phyloP scores from a whole-genome alignment of 2,329 filamentous ascomycete genomes.

The Botrytis cinerea region DNA sequence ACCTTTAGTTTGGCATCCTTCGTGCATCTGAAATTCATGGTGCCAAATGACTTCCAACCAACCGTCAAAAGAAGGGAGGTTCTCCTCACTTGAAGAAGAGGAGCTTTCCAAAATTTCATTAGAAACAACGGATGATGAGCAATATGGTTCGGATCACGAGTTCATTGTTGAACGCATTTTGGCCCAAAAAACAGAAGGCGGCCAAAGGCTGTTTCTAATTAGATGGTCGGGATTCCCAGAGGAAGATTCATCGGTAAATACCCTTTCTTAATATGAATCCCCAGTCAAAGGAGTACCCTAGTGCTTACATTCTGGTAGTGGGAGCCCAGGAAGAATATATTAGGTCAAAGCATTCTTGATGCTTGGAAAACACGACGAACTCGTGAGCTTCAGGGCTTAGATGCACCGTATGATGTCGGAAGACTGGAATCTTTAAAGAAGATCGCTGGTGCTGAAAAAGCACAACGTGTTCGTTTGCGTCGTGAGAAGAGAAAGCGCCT shows the following conservation, averaged over 20 bases:
- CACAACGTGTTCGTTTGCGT: slow-evolving; percentile 29
- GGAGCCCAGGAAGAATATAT: slow-evolving; percentile 51
- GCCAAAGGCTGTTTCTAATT: slow-evolving; percentile 56
- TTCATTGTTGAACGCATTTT: slow-evolving; percentile 51
- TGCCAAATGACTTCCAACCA: slow-evolving; percentile 8
- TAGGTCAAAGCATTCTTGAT: slow-evolving; percentile 43
- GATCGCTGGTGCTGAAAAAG: slow-evolving; percentile 28
- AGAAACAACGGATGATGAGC: slow-evolving; percentile 49
- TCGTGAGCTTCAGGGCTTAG: slow-evolving; percentile 28
- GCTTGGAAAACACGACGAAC: slow-evolving; percentile 38
- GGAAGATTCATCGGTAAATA: slow-evolving; percentile 50
- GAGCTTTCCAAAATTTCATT: slow-evolving; percentile 59
- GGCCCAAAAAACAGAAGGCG: slow-evolving; percentile 46
- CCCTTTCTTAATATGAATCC: background rate
- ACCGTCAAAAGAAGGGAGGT: background rate
- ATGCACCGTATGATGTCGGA: slow-evolving; percentile 33
- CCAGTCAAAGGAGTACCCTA: background rate
- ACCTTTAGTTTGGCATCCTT: background rate
- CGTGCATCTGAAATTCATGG: background rate
- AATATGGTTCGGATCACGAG: slow-evolving; percentile 37
- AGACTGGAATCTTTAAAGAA: slow-evolving; percentile 27
- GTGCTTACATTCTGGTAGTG: slow-evolving; percentile 39
- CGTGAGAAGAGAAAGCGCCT: slow-evolving; percentile 31
- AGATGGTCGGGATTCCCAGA: slow-evolving; percentile 64
- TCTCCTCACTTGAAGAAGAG: slow-evolving; percentile 46